These are phyloP conservation scores for Aspergillus awamori DNA, from an alignment of 2,329 filamentous ascomycete genomes.

Conservation along the genomic window DNA sequence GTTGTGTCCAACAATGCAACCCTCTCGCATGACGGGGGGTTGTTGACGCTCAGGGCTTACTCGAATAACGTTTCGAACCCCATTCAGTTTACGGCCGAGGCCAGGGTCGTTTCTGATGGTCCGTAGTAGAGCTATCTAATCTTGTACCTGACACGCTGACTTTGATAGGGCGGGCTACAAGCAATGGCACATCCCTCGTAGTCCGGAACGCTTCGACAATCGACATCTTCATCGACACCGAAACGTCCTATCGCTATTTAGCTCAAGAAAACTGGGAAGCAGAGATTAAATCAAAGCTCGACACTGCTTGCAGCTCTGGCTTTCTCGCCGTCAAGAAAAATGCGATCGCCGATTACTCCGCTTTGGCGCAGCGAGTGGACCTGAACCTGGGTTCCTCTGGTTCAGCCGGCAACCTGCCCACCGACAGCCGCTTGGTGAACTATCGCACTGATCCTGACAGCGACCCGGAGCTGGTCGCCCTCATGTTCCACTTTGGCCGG, in stretches of 20 bases:
- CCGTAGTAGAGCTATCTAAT: neutral
- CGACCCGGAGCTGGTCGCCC: slow-evolving; percentile 44
- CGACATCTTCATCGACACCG: slow-evolving; percentile 14
- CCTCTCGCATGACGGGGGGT: neutral
- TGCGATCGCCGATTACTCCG: slow-evolving; percentile 7
- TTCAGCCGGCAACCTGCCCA: neutral
- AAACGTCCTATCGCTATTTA: slow-evolving; percentile 12
- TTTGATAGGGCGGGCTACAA: neutral
- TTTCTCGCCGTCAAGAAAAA: neutral
- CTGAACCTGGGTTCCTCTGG: slow-evolving; percentile 10
- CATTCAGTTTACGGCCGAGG: neutral
- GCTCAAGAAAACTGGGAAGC: neutral
- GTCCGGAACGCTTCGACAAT: neutral
- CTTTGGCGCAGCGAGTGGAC: slow-evolving; percentile 5
- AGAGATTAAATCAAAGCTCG: neutral
- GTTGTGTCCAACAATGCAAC: neutral
- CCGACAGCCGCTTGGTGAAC: slow-evolving; percentile 5
- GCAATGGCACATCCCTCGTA: neutral
- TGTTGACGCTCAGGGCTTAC: neutral
- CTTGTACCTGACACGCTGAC: no score
- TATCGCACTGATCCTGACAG: slow-evolving; percentile 8
- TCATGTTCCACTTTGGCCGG: slow-evolving; percentile 56
- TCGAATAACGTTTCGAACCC: neutral
- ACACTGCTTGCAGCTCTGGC: neutral
- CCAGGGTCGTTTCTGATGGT: neutral